These are phyloP conservation scores for Kappamyces sp. DNA, from an alignment of 192 early-diverging fungal genomes.

Conservation along the genomic window DNA sequence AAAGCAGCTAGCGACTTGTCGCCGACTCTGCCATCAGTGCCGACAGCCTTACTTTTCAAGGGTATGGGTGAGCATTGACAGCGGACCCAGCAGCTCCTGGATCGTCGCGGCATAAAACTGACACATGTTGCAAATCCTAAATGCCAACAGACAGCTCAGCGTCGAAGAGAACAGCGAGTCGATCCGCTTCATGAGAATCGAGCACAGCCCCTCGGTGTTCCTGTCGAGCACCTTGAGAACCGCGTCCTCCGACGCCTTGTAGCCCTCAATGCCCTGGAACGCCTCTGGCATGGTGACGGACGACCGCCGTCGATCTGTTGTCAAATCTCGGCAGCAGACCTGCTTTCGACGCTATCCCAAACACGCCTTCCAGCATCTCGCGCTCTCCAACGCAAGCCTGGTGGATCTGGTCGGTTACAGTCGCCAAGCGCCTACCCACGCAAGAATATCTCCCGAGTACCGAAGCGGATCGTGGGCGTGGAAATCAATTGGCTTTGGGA, in stretches of 20 bases:
- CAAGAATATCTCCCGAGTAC: constrained; percentile 93
- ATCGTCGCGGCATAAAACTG: constrained; percentile 74
- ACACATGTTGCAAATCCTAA: constrained; percentile 63
- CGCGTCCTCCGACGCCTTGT: constrained; percentile 1
- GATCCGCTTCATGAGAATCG: constrained; percentile 70
- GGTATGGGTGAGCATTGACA: constrained; percentile 43
- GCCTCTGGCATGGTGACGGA: constrained; percentile 10
- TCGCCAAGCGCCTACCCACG: constrained; percentile 49
- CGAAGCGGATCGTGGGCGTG: constrained; percentile 87
- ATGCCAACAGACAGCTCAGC: constrained; percentile 56
- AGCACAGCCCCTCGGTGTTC: constrained; percentile 64
- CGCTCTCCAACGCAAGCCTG: constrained; percentile 80
- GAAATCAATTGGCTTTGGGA: constrained; percentile 83
- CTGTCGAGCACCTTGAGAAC: constrained; percentile 46
- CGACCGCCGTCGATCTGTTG: constrained; percentile 5
- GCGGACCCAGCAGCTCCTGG: constrained; percentile 46
- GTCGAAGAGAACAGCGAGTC: constrained; percentile 71
- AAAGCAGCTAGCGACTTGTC: constrained; percentile 4
- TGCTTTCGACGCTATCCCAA: constrained; percentile 30
- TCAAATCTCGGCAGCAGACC: background rate
- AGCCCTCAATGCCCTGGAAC: constrained; percentile 12
- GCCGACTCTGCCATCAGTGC: background rate
- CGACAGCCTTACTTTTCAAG: constrained; percentile 47
- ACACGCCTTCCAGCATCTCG: constrained; percentile 78
- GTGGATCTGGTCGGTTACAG: constrained; percentile 46